Evolutionary conservation across 768 basidiomycete species (phyloP).

Genomic region (Termitomyces titanicus): DNA sequence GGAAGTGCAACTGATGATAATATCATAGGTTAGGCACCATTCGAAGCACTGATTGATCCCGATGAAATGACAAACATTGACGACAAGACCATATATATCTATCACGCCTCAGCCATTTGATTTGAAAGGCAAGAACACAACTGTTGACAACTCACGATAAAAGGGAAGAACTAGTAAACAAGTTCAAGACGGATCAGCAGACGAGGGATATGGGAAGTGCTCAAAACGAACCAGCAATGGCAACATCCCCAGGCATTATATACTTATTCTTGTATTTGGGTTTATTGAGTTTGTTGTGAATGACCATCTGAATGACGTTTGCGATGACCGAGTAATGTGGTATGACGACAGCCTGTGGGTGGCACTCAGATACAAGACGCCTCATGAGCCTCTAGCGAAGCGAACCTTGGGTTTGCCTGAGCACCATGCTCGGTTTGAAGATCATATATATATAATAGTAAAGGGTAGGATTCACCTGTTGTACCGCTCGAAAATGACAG

Average conservation of each 20-base stretch:
- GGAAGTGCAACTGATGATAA: slow-evolving; percentile 47
- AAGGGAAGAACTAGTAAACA: slow-evolving; percentile 48
- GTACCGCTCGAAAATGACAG: slow-evolving; percentile 75
- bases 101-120: background rate
- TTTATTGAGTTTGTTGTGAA: slow-evolving; percentile 44
- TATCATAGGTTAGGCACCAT: background rate
- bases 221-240: slow-evolving; percentile 45
- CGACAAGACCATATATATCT: slow-evolving; percentile 62
- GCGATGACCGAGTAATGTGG: slow-evolving; percentile 63
- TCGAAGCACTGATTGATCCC: background rate
- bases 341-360: slow-evolving; percentile 57
- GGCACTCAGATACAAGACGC: background rate
- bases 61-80: slow-evolving; percentile 38
- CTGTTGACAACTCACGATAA: slow-evolving; percentile 41
- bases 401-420: slow-evolving; percentile 35
- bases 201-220: background rate
- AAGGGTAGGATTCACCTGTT: slow-evolving; percentile 44
- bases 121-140: background rate
- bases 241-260: slow-evolving; percentile 52
- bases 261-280: slow-evolving; percentile 34
- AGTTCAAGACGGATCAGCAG: background rate
- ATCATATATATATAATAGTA: background rate
- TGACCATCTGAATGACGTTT: slow-evolving; percentile 58
- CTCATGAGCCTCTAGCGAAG: background rate
- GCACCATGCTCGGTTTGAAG: background rate